Base-by-base conservation (phyloP, 805 yeast genomes). In the Candida peoriensis region DNA sequence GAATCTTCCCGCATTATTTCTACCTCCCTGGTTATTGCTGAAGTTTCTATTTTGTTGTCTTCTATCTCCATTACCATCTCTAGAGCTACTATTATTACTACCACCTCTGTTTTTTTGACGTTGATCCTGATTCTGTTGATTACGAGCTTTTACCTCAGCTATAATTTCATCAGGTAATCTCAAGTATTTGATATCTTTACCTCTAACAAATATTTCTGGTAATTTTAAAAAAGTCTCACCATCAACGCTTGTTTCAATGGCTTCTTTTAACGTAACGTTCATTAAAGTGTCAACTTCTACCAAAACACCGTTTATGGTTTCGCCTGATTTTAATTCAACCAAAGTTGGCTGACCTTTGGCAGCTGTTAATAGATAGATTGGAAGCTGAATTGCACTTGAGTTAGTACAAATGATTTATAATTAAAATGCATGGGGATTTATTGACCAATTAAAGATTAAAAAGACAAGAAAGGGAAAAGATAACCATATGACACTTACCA, bases 211-310 rank as follows among this genome's bases (percentile, higher is more conserved):
- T 38, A 81, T 72, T 50, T 85, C 94, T 4, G 78, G 75, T 30
- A 82, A 60, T 52, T 80, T 78, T 34, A 70, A 57, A 56, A 74
- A 83, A 35, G 66, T 66, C 44, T 73, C 78, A 24, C 84, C 90
- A 46, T 70, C 56, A 27, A 76, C 65, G 48, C 76, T 75, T 12
- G 79, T 72, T 53, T 79, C 83, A 31, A 78, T 74, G 12, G 81
- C 97, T 43, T 88, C 79, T 22, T 70, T 70, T 35, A 93, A 68
- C 2, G 95, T 84, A 45, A 93, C 68, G 58, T 93, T 93, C 99
- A 93, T 93, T 88, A 94, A 85, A 25, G 86, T 79, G 58, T 93
- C 99, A 49, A 95, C 87, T 53, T 85, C 83, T 37, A 77, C 75
- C 40, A 93, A 67, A 37, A 73, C 74, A 33, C 99, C 99, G 52